A percentile compares a stretch with the other conserved stretches of the same genome.
Evolutionary conservation across 2,329 filamentous ascomycete species (phyloP).

Genomic region (Colletotrichum musicola): DNA sequence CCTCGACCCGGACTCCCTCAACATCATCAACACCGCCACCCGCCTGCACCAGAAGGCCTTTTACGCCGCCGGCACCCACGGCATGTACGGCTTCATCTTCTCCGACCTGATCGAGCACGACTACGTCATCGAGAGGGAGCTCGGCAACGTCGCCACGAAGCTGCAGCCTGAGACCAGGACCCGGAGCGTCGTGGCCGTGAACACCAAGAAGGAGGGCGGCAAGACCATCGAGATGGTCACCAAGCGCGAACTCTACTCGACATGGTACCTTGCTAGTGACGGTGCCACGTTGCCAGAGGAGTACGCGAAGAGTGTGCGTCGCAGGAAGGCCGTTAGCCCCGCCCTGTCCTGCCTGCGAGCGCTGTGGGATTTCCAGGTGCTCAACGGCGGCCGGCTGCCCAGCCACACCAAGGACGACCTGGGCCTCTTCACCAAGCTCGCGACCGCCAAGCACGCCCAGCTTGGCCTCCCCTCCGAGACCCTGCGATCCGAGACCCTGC

Average conservation of each 20-base stretch:
- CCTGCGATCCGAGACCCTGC: conserved; percentile 77
- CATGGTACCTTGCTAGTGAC: conserved; percentile 85
- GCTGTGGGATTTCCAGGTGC: conserved; percentile 86
- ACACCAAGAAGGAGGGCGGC: conserved; percentile 75
- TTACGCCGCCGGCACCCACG: conserved; percentile 89
- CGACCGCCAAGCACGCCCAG: conserved; percentile 82
- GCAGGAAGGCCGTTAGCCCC: conserved; percentile 83
- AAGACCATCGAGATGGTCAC: conserved; percentile 88
- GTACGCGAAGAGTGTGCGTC: conserved; percentile 72
- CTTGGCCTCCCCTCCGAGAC: conserved; percentile 77
- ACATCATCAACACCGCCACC: conserved; percentile 87
- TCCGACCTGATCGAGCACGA: conserved; percentile 91
- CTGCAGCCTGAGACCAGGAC: conserved; percentile 79
- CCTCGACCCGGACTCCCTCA: conserved; percentile 79
- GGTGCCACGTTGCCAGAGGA: conserved; percentile 79
- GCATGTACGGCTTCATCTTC: conserved; percentile 95
- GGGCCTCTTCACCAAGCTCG: conserved; percentile 80
- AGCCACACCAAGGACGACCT: conserved; percentile 73
- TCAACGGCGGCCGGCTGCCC: conserved; percentile 66
- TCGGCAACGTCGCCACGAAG: conserved; percentile 77
- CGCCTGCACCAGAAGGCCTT: conserved; percentile 84
- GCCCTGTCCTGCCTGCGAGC: conserved; percentile 88
- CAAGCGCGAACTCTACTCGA: conserved; percentile 91
- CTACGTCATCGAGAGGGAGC: conserved; percentile 88
- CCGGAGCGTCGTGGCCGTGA: conserved; percentile 78